Evolutionary conservation across 2,329 filamentous ascomycete species (phyloP), one percentile per base, ranked within the genome.

Genomic region (Penicillium brasilianum): DNA sequence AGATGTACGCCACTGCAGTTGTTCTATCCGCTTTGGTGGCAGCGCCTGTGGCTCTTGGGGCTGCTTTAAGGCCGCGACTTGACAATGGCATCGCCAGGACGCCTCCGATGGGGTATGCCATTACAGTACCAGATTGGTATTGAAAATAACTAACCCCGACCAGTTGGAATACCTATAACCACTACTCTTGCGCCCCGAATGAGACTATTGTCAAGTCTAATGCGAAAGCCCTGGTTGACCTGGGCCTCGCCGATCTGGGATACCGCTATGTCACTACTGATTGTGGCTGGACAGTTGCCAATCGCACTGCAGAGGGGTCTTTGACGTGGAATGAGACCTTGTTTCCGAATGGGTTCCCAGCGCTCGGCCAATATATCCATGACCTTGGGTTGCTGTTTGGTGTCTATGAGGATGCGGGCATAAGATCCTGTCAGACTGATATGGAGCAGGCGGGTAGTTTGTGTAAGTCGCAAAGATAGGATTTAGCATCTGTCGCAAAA

Each of bases 121-220:
- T 1, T 36, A 14, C 2, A 1, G 0, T 51, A 10, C 10, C 14
- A 6, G 7, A 3, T 14, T 11, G 3, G 2, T 6, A 4, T 3
- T 4, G 20, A 8, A 20, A 4, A 9, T 2, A 16, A 8, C 10
- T 50, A 20, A 50, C n/a, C 14, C n/a, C 20, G 14, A 0, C 62
- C 70, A 63, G 84, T 13, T 88, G 85, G 85, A 87, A 87, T 62
- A 83, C 81, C 2, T 88, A 88, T 65, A 88, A 88, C 57, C 76
- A 81, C 43, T 85, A 84, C 70, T 77, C 74, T 53, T 87, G 84
- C 68, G 72, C 72, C 1, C 82, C 82, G 0, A 82, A 75, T 43
- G 81, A 85, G 63, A 71, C 71, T 0, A 82, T 82, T 39, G 81
- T 86, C 25, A 78, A 81, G 44, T 72, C 76, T 2, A 87, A 85